Evolutionary conservation across 2,329 filamentous ascomycete species (phyloP), one percentile per base, ranked within the genome.

Genomic region (Colletotrichum sp.): DNA sequence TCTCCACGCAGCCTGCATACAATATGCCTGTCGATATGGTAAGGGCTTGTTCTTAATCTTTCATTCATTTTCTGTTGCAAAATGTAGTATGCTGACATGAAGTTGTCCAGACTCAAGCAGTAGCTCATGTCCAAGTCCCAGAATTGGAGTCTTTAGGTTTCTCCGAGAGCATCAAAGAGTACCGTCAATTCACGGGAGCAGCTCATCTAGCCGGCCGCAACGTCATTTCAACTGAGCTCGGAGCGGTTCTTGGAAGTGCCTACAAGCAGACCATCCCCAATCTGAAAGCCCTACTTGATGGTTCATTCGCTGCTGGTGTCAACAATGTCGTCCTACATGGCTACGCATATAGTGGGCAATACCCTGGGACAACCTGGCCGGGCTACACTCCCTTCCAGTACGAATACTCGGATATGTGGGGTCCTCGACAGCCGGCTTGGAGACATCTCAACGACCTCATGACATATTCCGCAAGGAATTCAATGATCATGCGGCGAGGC

Each of bases 1-100:
- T 49, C 10, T 49, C 44, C 18, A 49, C 44, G 2, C 44, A 49
- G 44, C 44, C 44, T 1, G 44, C n/a, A 49, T 49, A 49, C 10
- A 49, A 49, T 49, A 49, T 49, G 44, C 44, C 44, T 4, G 44
- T 49, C 44, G 44, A 49, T 21, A 21, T 49, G 44, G 44, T 49
- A 49, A 18, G 44, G 10, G 0, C 6, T 21, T 0, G n/a, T 21
- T 49, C n/a, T 49, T 13, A 1, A 13, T 21, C 6, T 49, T 13
- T 0, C 0, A 2, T 13, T 12, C 44, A 0, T 21, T 21, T 21
- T 6, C 10, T 21, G n/a, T 49, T 2, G 10, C n/a, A 49, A 7
- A 49, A 49, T 13, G 44, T 21, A 0, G n/a, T 21, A 2, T 2
- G 44, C 44, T 49, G 44, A 49, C 4, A 13, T 49, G 10, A 1